Evolutionary conservation across 2,329 filamentous ascomycete genomes (phyloP), one percentile per base, ranked within the genome.

Genomic region (Colletotrichum cereale): DNA sequence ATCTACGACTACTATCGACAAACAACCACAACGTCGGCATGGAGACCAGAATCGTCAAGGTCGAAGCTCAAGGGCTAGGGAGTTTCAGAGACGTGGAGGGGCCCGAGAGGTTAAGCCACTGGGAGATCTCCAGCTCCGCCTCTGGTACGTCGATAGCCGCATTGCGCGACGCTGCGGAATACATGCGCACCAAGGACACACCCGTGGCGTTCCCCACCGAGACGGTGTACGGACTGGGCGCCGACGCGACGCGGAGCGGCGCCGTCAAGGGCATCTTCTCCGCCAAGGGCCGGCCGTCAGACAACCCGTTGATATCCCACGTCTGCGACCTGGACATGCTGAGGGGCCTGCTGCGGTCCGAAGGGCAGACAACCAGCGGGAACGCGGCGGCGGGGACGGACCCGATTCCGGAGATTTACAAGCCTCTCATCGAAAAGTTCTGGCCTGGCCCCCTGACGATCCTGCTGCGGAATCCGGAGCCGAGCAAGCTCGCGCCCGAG

Each of bases 191-290:
- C 24, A 90, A 87, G 62, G 87, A 93, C 78, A 87, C 88, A 4
- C 96, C 96, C 5, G 94, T 99, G 58, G 96, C 94, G 1, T 99
- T 99, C 79, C 96, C 96, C 0, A 99, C 96, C 0, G 96, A 99
- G 83, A 99, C 96, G 0, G 96, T 99, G 0, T 99, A 99, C 80
- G 96, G 96, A 0, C 87, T 99, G 10, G 96, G 95, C n/a, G 96
- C 96, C 18, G 96, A 98, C 83, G 96, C 96, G 14, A 98, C 95
- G 34, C 89, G 94, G 76, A 94, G 91, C 77, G 86, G 84, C 31
- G 93, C 96, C 2, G 96, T 98, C 8, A 90, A 88, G 78, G 95
- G 95, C n/a, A 99, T 99, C 75, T 99, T 96, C 81, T 87, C 89
- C 29, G 95, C 94, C 63, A 99, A 99, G 83, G 93, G 94, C 67